Conservation (phyloP, 805 yeast genomes). For the Saturnispora quitensis region DNA sequence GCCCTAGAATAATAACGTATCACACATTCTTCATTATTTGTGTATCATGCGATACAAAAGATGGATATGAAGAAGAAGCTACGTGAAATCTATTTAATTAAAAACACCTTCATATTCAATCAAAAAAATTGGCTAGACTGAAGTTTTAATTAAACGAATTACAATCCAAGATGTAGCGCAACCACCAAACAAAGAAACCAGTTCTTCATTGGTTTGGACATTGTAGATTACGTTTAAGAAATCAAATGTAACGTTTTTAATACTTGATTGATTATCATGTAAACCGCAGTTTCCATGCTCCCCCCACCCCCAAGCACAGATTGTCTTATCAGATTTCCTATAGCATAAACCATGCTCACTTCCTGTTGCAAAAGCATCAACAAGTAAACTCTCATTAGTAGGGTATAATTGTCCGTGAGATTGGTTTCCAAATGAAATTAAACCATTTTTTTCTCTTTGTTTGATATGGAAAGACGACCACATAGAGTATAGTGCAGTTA, state of each 20-base stretch:
- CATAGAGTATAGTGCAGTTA: conserved; percentile 40
- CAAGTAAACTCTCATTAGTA: background rate
- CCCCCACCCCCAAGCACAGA: conserved; percentile 95
- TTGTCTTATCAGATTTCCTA: conserved; percentile 21
- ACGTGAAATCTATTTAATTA: conserved; percentile 43
- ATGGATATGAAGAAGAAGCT: conserved; percentile 76
- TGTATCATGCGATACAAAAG: conserved; percentile 31
- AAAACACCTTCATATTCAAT: background rate
- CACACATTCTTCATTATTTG: conserved; percentile 80
- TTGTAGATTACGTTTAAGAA: conserved; percentile 29
- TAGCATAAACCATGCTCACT: conserved; percentile 76
- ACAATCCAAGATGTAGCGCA: conserved; percentile 61
- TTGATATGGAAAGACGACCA: conserved; percentile 71
- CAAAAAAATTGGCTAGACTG: background rate
- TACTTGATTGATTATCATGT: conserved; percentile 12
- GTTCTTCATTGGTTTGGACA: conserved; percentile 11
- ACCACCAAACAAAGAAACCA: conserved; percentile 42
- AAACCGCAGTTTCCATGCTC: conserved; percentile 94
- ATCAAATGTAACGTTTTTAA: conserved; percentile 29
- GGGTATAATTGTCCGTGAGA: conserved; percentile 57
- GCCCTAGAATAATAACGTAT: conserved; percentile 55
- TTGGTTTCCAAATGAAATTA: conserved; percentile 61
- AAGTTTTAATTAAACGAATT: background rate
- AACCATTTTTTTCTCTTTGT: conserved; percentile 6
- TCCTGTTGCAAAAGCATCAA: conserved; percentile 39